Percentiles rank a stretch among this genome's conserved stretches.
Evolutionary conservation across 202 grass and related monocot genomes (phyloP).

Genomic region (Dendrocalamus latiflorus): DNA sequence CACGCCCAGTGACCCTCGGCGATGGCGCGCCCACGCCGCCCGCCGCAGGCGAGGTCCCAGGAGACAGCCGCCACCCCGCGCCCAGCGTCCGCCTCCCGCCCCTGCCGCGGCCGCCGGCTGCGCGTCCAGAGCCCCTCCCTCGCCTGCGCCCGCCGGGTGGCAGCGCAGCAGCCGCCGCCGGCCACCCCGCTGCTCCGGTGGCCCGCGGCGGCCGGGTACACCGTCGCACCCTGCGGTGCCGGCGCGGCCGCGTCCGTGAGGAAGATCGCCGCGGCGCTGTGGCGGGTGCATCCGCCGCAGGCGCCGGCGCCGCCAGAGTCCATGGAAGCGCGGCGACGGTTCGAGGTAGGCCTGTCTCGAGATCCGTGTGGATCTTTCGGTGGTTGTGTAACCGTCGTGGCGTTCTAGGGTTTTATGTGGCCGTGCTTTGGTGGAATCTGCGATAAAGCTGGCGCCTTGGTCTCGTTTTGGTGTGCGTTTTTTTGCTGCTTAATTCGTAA

Average conservation of each 20-base stretch:
- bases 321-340: conserved; percentile 14
- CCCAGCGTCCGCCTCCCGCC: background rate
- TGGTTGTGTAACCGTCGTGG: background rate
- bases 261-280: conserved; percentile 49
- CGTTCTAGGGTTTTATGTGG: background rate
- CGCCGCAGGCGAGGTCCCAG: conserved; percentile 9
- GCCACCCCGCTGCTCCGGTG: conserved; percentile 40
- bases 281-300: conserved; percentile 39
- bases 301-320: conserved; percentile 4
- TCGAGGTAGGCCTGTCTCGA: conserved; percentile 28
- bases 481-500: background rate
- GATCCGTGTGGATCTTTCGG: conserved; percentile 20
- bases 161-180: conserved; percentile 11
- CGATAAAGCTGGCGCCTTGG: background rate
- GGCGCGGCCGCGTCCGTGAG: conserved; percentile 24
- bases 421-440: background rate
- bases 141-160: conserved; percentile 19
- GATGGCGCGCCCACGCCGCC: conserved; percentile 36
- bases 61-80: background rate
- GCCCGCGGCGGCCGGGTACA: conserved; percentile 5
- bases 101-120: conserved; percentile 27
- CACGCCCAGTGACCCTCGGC: background rate
- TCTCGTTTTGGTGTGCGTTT: background rate
- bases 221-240: background rate
- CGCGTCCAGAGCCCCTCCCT: conserved; percentile 44